Conservation (phyloP, 805 yeast species). For the Starmerella etchellsii region DNA sequence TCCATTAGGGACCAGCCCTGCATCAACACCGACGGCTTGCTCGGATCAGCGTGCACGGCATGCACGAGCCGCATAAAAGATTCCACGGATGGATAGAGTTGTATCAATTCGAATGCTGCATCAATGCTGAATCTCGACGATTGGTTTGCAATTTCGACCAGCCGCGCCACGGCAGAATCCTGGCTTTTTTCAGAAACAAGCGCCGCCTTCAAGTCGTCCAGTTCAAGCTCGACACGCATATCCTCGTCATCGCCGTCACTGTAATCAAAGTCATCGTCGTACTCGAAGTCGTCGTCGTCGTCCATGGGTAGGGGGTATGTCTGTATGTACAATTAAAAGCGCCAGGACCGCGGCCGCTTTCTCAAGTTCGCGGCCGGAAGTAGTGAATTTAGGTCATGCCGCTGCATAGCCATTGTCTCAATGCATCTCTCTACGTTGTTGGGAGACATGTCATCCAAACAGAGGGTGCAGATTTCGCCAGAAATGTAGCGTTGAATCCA, state of each 20-base stretch:
- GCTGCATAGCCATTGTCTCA: background rate
- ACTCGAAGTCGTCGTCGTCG: constrained; percentile 10
- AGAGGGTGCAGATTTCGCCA: constrained; percentile 11
- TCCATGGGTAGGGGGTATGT: constrained; percentile 1
- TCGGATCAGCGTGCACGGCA: too few relatives aligned
- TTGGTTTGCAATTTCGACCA: constrained; percentile 2
- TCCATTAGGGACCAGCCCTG: too few relatives aligned
- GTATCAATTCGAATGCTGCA: constrained; percentile 10
- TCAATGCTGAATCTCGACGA: background rate
- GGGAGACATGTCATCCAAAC: constrained; percentile 11
- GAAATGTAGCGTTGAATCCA: constrained; percentile 15
- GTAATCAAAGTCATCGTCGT: constrained; percentile 12
- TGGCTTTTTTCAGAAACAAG: too few relatives aligned
- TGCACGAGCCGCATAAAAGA: too few relatives aligned
- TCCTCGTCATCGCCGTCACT: constrained; percentile 28
- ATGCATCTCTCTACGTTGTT: constrained; percentile 1
- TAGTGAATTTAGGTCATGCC: background rate
- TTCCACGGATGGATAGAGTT: too few relatives aligned
- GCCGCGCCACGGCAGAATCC: constrained; percentile 3
- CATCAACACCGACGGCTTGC: too few relatives aligned
- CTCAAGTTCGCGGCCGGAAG: constrained; percentile 3
- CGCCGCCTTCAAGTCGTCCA: constrained; percentile 7
- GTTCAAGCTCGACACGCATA: constrained; percentile 6
- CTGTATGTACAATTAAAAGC: too few relatives aligned
- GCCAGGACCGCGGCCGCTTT: too few relatives aligned